Conservation (phyloP, 2,329 filamentous ascomycete species). For the Phyllosticta capitalensis region DNA sequence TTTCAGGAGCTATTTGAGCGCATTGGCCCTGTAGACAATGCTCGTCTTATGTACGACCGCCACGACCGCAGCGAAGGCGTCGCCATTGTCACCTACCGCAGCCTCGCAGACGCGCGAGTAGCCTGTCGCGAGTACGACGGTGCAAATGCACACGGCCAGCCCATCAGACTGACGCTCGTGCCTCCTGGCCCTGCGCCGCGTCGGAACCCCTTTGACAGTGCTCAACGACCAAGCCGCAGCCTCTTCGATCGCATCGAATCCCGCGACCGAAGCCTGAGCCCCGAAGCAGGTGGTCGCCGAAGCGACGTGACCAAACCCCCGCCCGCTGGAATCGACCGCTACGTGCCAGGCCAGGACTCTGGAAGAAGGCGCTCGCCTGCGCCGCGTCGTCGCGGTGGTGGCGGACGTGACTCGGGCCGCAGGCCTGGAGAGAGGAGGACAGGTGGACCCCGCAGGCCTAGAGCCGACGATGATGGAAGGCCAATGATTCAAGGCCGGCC, state of each 20-base stretch:
- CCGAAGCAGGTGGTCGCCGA: slow-evolving; percentile 33
- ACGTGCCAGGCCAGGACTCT: slow-evolving; percentile 54
- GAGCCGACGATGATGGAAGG: slow-evolving; percentile 39
- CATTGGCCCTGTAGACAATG: slow-evolving; percentile 61
- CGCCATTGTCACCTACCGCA: slow-evolving; percentile 73
- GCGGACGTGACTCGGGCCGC: slow-evolving; percentile 39
- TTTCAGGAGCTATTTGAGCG: slow-evolving; percentile 66
- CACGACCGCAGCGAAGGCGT: slow-evolving; percentile 79
- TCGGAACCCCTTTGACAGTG: slow-evolving; percentile 41
- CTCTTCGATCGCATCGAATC: slow-evolving; percentile 56
- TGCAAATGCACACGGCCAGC: slow-evolving; percentile 76
- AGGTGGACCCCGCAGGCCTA: slow-evolving; percentile 33
- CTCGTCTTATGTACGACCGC: slow-evolving; percentile 74
- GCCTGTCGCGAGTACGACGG: slow-evolving; percentile 78
- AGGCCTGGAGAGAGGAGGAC: slow-evolving; percentile 35
- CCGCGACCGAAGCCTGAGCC: slow-evolving; percentile 33
- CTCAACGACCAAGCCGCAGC: slow-evolving; percentile 45
- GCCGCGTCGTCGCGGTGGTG: slow-evolving; percentile 38
- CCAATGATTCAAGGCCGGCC: slow-evolving; percentile 39
- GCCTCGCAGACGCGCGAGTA: slow-evolving; percentile 57
- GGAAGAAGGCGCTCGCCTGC: slow-evolving; percentile 44
- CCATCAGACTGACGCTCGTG: slow-evolving; percentile 64
- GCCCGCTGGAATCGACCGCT: slow-evolving; percentile 66
- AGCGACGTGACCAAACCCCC: slow-evolving; percentile 45
- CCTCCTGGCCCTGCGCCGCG: slow-evolving; percentile 18